These are phyloP conservation scores for Fusarium sp. DNA, from an alignment of 2,329 filamentous ascomycete genomes.

Conservation along the genomic window DNA sequence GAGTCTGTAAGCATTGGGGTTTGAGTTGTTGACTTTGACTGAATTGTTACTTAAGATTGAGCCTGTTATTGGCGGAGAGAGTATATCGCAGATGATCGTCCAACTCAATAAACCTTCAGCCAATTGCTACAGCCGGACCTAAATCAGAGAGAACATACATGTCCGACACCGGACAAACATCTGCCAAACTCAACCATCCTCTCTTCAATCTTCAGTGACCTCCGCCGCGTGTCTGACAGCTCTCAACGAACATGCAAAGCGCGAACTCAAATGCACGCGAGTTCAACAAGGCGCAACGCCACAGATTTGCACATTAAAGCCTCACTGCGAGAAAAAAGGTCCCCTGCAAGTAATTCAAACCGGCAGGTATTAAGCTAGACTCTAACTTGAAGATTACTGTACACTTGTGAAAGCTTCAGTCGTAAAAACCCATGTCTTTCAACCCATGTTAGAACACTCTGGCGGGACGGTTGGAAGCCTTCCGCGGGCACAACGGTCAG, in stretches of 20 bases:
- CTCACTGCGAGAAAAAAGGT: conserved; percentile 24
- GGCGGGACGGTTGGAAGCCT: conserved; percentile 38
- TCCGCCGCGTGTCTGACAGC: conserved; percentile 21
- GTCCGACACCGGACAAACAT: conserved; percentile 27
- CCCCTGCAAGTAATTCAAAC: conserved; percentile 30
- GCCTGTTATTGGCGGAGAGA: conserved; percentile 16
- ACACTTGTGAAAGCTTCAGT: conserved; percentile 12
- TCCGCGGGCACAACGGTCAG: conserved; percentile 39
- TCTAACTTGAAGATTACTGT: not conserved
- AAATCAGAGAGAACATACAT: no score
- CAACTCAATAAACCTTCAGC: not conserved
- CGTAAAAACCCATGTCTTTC: not conserved
- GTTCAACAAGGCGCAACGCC: conserved; percentile 28
- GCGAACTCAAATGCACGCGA: conserved; percentile 30
- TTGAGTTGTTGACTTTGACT: conserved; percentile 1
- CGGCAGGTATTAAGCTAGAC: conserved; percentile 24
- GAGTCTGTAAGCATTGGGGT: not conserved
- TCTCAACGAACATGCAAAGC: conserved; percentile 27
- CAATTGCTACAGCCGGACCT: not conserved
- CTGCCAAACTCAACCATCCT: conserved; percentile 2
- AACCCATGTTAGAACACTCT: conserved; percentile 6
- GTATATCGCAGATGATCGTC: not conserved
- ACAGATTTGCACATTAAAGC: conserved; percentile 23
- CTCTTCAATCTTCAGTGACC: conserved; percentile 1
- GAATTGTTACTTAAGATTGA: not conserved